Evolutionary conservation across 139 green algal species (phyloP).

Genomic region (Tetradesmus lagerheimii): DNA sequence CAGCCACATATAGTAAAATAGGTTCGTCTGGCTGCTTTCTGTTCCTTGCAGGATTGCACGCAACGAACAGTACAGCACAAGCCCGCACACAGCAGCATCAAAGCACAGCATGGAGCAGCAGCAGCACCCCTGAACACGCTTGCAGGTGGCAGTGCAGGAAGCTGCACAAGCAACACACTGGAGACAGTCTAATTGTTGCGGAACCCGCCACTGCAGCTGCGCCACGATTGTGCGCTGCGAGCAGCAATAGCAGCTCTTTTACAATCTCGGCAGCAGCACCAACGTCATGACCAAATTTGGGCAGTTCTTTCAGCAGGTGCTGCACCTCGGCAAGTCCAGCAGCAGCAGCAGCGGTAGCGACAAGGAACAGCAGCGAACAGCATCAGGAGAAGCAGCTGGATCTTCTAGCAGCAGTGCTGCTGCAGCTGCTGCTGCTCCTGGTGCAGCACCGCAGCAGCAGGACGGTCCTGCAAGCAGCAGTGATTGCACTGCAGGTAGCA

Average conservation of each 20-base stretch:
- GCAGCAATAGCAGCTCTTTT: not conserved
- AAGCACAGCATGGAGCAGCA: not conserved
- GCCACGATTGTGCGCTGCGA: too few species aligned
- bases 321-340: not conserved
- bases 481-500: not conserved
- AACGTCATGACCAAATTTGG: not conserved
- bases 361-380: not conserved
- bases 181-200: not conserved
- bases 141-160: not conserved
- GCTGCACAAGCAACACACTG: not conserved
- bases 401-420: not conserved
- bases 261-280: not conserved
- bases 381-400: not conserved
- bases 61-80: not conserved
- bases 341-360: not conserved
- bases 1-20: not conserved
- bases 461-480: not conserved
- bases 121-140: not conserved
- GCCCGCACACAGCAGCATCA: not conserved
- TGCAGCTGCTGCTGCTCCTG: not conserved
- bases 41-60: not conserved
- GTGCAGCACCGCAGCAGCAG: not conserved
- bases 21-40: not conserved
- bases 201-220: too few species aligned
- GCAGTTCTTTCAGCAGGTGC: not conserved